A percentile compares a stretch with the other conserved stretches of the same genome.
phyloP scores from a whole-genome alignment of 176 grass and related monocot genomes.

The Dactylis glomerata region DNA sequence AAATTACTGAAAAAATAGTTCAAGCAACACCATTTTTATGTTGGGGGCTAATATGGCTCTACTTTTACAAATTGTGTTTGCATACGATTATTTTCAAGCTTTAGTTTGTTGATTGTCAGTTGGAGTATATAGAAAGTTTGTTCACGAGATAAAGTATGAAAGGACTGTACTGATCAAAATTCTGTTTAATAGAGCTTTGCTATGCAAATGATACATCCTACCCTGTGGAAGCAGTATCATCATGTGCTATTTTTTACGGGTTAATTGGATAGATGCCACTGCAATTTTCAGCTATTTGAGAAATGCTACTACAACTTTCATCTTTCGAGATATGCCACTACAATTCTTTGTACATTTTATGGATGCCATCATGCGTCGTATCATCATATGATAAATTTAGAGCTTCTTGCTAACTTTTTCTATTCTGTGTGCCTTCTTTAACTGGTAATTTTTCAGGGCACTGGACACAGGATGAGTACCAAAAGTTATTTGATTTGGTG shows the following conservation, averaged over 20 bases:
- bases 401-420: constrained; percentile 20
- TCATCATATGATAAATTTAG: not conserved
- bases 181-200: not conserved
- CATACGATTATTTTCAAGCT: not conserved
- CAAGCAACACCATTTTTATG: not conserved
- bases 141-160: not conserved
- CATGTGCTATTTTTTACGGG: not conserved
- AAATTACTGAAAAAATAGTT: not conserved
- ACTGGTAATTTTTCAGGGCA: constrained; percentile 35
- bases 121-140: not conserved
- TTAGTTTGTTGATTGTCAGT: not conserved
- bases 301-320: no score
- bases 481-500: constrained; percentile 79
- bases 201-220: not conserved
- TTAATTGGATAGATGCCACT: no score
- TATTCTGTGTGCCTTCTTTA: not conserved
- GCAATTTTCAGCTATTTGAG: no score
- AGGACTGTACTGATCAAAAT: not conserved
- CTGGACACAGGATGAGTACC: constrained; percentile 77
- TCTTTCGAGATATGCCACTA: no score
- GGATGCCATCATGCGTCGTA: no score
- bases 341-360: no score
- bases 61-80: not conserved
- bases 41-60: not conserved
- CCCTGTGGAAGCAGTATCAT: not conserved